Evolutionary conservation across 1,139 yeast genomes (phyloP), one percentile per base, ranked within the genome.

Genomic region (Taphrina communis): DNA sequence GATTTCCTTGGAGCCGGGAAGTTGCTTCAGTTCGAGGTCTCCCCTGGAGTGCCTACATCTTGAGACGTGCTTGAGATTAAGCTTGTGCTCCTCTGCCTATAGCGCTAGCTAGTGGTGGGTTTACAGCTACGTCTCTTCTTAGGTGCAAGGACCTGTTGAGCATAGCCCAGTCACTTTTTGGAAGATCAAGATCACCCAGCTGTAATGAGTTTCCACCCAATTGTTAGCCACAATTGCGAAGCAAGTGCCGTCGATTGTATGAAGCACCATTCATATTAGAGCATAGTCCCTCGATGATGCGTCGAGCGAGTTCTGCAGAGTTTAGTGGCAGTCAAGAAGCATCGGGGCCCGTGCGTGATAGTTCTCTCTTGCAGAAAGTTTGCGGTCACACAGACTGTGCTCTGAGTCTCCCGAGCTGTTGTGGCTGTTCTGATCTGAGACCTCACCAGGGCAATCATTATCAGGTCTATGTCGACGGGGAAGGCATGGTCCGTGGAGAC

Each of bases 381-480:
- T 58, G 62, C 19, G 62, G 53, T 8, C 62, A 58, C 25, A 3
- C 21, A 6, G 21, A 46, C 8, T 58, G 62, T 44, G 39, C 39
- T 5, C 46, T 58, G 17, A 58, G 42, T 35, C 42, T 58, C 14
- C 42, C 51, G 9, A 25, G 8, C 8, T 58, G 62, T 44, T 58
- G 62, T 35, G 53, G 36, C 25, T 58, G 62, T 25, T 11, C 62
- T 11, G 62, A 58, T 41, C 19, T 31, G 25, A 42, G 62, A 14
- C 41, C 51, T 14, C 38, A 42, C 11, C 12, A 46, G 21, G 2
- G 14, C 53, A 36, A 25, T 31, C 58, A 21, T 4, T 58, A 58
- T 44, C 21, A 17, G 31, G 52, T 58, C 12, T 58, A 58, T 14
- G 53, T 58, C n/a, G 62, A 58, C 31, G 62, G 62, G 8, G 25